Evolutionary conservation across 1,284 basidiomycete genomes (phyloP).

Genomic region (Retiboletus flavoniger): DNA sequence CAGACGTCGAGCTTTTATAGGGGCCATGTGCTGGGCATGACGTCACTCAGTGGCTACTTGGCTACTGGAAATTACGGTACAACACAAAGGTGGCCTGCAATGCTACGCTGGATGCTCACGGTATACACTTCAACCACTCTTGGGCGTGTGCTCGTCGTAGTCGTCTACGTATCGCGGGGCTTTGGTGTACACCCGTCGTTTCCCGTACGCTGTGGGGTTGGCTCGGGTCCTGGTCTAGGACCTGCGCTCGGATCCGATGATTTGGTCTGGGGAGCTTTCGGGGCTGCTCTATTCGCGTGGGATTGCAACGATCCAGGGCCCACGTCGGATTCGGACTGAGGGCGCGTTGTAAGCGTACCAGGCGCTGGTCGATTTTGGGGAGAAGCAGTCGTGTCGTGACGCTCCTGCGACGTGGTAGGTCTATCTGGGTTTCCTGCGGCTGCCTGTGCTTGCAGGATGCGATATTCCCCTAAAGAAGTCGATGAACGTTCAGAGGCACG

Average conservation of each 20-base stretch:
- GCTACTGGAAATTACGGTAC: not conserved
- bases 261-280: conserved; percentile 1
- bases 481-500: not conserved
- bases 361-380: not conserved
- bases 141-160: not conserved
- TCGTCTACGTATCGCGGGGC: not conserved
- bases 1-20: conserved; percentile 21
- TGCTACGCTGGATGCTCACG: not conserved
- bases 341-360: not conserved
- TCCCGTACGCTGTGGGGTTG: not conserved
- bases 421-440: conserved; percentile 14
- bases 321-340: not conserved
- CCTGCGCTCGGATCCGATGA: not conserved
- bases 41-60: conserved; percentile 22
- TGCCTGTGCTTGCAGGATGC: conserved; percentile 24
- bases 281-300: conserved; percentile 1
- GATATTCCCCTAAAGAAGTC: conserved; percentile 21
- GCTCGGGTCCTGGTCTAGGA: not conserved
- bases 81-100: no score
- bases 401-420: conserved; percentile 7
- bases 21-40: conserved; percentile 23
- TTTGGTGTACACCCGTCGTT: conserved; percentile 1
- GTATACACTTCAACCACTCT: not conserved
- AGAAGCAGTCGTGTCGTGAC: not conserved
- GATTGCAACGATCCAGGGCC: not conserved